Base-by-base conservation (phyloP, 2,329 filamentous ascomycete genomes). In the Chrysoporthe puriensis region DNA sequence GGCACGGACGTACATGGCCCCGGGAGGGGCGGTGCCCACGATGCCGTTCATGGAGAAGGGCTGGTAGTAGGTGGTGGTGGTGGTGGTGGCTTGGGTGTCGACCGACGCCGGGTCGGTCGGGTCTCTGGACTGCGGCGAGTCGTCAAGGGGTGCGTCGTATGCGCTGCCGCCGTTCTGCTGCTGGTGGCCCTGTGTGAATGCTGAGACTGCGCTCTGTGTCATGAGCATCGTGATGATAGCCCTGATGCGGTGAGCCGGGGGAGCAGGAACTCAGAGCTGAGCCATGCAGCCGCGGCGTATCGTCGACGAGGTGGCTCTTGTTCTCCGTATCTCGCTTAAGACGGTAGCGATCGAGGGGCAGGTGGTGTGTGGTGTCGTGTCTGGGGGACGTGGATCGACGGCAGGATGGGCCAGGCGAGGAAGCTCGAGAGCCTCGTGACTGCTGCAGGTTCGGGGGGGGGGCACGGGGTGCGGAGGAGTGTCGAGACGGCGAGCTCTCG, bases 1-100 rank as follows among this genome's bases (percentile, higher is more conserved):
- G 59, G 96, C 96, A 76, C 94, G 91, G 76, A 99, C 96, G 77
- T 96, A 98, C 84, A 97, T 90, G 76, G 90, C 88, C 77, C 88
- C 86, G 70, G 84, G 84, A 69, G 88, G 86, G 76, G 86, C 83
- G 71, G 85, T 84, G 70, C 85, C 84, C 73, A 86, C 81, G 71
- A 88, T 82, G 71, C 86, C 86, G 78, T 90, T 90, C 88, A 90
- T 90, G 74, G 70, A 64, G 67, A 73, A 72, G 62, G 74, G 72
- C 73, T 74, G 72, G 60, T 71, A 72, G 62, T 76, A 76, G 52
- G 73, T 71, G 64, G 42, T 43, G 58, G 61, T 57, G 58, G 61
- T 57, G 43, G 34, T 66, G 66, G 13, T 63, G 50, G 36, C 66
- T 63, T 65, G 68, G 69, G 62, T 43, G 68, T 63, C 66, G 58